Evolutionary conservation across 1,284 basidiomycete species (phyloP).

Genomic region (Fomitiporia mediterranea): DNA sequence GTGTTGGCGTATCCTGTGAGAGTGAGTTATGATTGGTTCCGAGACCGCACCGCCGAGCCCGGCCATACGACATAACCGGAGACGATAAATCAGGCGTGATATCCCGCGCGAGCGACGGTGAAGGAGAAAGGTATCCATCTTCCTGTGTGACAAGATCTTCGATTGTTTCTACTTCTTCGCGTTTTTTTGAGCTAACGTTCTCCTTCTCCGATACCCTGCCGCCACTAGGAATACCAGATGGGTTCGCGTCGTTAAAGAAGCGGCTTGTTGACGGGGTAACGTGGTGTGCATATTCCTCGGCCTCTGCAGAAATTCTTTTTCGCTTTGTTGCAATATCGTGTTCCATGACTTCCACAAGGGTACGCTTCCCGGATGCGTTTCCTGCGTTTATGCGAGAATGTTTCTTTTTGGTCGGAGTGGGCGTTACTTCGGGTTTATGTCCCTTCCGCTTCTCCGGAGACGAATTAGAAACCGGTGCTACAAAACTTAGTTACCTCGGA

Average conservation of each 20-base stretch:
- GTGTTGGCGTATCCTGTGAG: slow-evolving; percentile 4
- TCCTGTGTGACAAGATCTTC: slow-evolving; percentile 54
- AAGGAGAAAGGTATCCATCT: slow-evolving; percentile 71
- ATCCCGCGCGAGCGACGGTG: slow-evolving; percentile 44
- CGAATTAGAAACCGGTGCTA: slow-evolving; percentile 33
- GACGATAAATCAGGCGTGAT: slow-evolving; percentile 62
- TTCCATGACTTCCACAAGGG: slow-evolving; percentile 63
- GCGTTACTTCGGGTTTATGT: no score
- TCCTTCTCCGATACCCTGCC: neutral
- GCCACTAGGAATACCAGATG: neutral
- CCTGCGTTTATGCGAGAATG: slow-evolving; percentile 35
- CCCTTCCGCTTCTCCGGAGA: slow-evolving; percentile 25
- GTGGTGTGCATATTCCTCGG: slow-evolving; percentile 17
- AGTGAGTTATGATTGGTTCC: neutral
- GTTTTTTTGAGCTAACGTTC: slow-evolving; percentile 23
- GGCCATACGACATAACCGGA: slow-evolving; percentile 34
- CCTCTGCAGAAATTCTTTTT: slow-evolving; percentile 33
- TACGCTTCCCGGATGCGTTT: slow-evolving; percentile 67
- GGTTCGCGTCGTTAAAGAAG: neutral
- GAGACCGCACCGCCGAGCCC: neutral
- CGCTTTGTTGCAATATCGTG: slow-evolving; percentile 52
- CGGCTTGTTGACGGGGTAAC: slow-evolving; percentile 27
- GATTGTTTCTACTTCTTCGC: slow-evolving; percentile 24
- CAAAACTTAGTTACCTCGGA: neutral
- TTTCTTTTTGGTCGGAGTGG: slow-evolving; percentile 17